A percentile compares a stretch with the other conserved stretches of the same genome.
Conservation (phyloP, 257 asterid genomes). For the Datura wrightii region DNA sequence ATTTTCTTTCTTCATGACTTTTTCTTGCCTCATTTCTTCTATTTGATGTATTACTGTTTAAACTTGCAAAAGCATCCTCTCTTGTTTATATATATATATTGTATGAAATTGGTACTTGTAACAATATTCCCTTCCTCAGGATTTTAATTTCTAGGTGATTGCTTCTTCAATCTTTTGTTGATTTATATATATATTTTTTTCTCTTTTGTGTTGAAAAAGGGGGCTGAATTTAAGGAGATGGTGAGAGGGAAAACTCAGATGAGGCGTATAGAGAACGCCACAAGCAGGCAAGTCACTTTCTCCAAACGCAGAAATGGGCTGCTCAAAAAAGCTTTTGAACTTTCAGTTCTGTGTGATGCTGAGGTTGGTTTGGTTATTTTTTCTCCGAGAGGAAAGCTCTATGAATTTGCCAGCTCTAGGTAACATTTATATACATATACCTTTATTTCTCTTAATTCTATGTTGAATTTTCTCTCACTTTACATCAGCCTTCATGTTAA, state of each 20-base stretch:
- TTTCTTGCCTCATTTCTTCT: constrained; percentile 28
- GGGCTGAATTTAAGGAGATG: constrained; percentile 45
- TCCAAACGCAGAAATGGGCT: constrained; percentile 90
- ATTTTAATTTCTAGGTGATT: neutral
- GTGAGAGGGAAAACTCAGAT: constrained; percentile 96
- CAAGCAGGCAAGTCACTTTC: constrained; percentile 93
- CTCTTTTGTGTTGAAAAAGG: neutral
- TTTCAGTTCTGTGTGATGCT: constrained; percentile 90
- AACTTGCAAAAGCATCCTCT: neutral
- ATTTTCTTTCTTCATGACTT: constrained; percentile 26
- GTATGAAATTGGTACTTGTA: neutral
- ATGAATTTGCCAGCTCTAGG: constrained; percentile 85
- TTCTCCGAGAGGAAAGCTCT: constrained; percentile 84
- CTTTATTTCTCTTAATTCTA: neutral
- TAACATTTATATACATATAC: constrained; percentile 27
- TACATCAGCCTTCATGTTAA: neutral
- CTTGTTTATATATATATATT: neutral
- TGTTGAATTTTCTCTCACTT: neutral
- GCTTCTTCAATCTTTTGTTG: neutral
- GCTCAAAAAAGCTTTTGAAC: constrained; percentile 84
- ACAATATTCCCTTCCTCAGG: neutral
- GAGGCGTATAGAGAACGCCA: constrained; percentile 93
- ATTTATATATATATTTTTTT: neutral
- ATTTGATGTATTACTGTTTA: neutral
- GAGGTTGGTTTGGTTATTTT: constrained; percentile 79